Evolutionary conservation across 2,329 filamentous ascomycete genomes (phyloP), one percentile per base, ranked within the genome.

Genomic region (Neonectria neomacrospora): DNA sequence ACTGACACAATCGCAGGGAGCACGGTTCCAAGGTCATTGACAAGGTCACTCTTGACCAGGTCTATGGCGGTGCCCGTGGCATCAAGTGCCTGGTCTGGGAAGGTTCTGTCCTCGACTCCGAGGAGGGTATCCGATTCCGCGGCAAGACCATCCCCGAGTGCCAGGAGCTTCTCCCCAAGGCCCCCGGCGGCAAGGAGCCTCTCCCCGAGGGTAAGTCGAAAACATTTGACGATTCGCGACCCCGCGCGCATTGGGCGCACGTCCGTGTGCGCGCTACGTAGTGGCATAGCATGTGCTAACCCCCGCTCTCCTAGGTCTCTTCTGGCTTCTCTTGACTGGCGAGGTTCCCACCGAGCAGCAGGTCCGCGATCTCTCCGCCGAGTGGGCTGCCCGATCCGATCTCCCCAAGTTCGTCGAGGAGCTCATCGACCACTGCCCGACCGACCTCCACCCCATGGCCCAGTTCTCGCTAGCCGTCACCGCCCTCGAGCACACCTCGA

Each of bases 51-150:
- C 92, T 99, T 72, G 96, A 98, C 87, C 96, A 99, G 86, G 96
- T 97, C 80, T 99, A 98, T 82, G 96, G 96, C 81, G 96, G 96
- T 90, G 96, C 96, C 78, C 95, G 96, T 86, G 95, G 96, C 78
- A 97, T 99, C 86, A 99, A 98, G 90, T 91, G 91, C 74, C 91
- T 99, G 67, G 96, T 99, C 76, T 99, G 96, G 96, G 96, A 99
- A 85, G 91, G 95, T 76, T 99, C 96, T 77, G 96, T 99, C 75
- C 91, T 99, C 77, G 96, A 99, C 84, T 88, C 95, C 62, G 94
- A 98, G 87, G 96, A 99, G 88, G 96, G 96, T 85, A 99, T 99
- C 83, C 93, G 96, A 76, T 99, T 99, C 91, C 91, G 96, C 80
- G 96, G 96, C 86, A 96, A 95, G 89, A 99, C 96, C 73, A 99